Evolutionary conservation across 176 grass and related monocot genomes (phyloP).

Genomic region (Urochloa ruziziensis): DNA sequence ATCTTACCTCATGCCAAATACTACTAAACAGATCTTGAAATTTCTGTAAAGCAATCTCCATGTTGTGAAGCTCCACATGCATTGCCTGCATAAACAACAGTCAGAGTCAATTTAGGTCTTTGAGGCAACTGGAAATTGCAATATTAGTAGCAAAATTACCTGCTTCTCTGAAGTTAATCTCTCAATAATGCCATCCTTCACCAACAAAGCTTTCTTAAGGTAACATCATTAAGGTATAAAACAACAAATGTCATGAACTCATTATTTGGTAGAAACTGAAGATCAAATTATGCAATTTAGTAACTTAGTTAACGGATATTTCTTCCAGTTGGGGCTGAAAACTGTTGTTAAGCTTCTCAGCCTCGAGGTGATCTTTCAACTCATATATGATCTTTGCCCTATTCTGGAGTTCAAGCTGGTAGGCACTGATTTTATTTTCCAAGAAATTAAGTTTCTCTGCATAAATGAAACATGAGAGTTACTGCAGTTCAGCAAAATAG

Average conservation of each 20-base stretch:
- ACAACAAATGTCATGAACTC: constrained; percentile 30
- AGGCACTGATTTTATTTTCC: constrained; percentile 65
- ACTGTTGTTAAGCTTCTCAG: constrained; percentile 57
- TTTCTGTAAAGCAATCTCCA: constrained; percentile 45
- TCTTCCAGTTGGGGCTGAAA: constrained; percentile 66
- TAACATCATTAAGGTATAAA: constrained; percentile 56
- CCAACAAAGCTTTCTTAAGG: constrained; percentile 63
- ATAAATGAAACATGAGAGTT: constrained; percentile 27
- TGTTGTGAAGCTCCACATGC: constrained; percentile 55
- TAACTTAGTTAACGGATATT: constrained; percentile 59
- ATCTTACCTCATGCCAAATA: constrained; percentile 33
- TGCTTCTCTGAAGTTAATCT: constrained; percentile 75
- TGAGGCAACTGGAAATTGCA: neutral
- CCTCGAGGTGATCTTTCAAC: constrained; percentile 58
- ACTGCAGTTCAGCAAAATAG: constrained; percentile 6
- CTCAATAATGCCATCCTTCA: constrained; percentile 78
- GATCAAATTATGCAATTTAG: constrained; percentile 1
- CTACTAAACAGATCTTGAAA: constrained; percentile 43
- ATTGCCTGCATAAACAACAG: constrained; percentile 42
- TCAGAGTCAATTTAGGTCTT: neutral
- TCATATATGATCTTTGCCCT: constrained; percentile 62
- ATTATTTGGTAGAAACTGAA: constrained; percentile 17
- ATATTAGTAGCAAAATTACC: constrained; percentile 34
- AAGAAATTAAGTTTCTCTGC: constrained; percentile 64
- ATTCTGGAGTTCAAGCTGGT: constrained; percentile 65